phyloP scores from a whole-genome alignment of 2,329 filamentous ascomycete species.

The Fusarium sambucinum region DNA sequence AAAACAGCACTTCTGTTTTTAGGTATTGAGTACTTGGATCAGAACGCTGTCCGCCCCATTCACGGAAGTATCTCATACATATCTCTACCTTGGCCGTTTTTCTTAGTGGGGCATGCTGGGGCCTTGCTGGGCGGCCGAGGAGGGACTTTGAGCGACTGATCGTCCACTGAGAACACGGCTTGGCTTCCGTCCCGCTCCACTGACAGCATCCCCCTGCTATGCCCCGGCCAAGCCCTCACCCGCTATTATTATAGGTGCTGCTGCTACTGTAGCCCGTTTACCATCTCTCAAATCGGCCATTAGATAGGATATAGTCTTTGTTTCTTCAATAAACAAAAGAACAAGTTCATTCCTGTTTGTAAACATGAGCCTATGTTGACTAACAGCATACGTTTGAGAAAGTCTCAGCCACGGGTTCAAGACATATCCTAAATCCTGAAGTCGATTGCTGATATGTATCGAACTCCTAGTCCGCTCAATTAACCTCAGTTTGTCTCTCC shows the following conservation, averaged over 20 bases:
- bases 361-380: not conserved
- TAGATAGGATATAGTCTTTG: conserved; percentile 4
- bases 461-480: conserved; percentile 25
- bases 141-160: conserved; percentile 32
- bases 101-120: conserved; percentile 26
- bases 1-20: conserved; percentile 5
- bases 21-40: conserved; percentile 27
- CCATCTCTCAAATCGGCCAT: conserved; percentile 10
- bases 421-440: conserved; percentile 12
- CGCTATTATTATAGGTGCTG: conserved; percentile 30
- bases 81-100: conserved; percentile 21
- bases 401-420: conserved; percentile 20
- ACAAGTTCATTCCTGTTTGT: not conserved
- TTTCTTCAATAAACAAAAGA: conserved; percentile 14
- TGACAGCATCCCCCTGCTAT: conserved; percentile 37
- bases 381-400: conserved; percentile 12
- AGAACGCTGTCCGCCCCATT: not conserved
- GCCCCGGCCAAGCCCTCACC: conserved; percentile 21
- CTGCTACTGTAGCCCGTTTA: conserved; percentile 26
- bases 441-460: conserved; percentile 26
- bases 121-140: conserved; percentile 24
- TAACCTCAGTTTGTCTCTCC: conserved; percentile 31
- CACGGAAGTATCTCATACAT: conserved; percentile 34
- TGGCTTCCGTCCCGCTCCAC: conserved; percentile 41
- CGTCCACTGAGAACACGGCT: conserved; percentile 37